These are phyloP conservation scores for Tanacetum coccineum DNA, from an alignment of 129 eudicot genomes.

Conservation along the genomic window DNA sequence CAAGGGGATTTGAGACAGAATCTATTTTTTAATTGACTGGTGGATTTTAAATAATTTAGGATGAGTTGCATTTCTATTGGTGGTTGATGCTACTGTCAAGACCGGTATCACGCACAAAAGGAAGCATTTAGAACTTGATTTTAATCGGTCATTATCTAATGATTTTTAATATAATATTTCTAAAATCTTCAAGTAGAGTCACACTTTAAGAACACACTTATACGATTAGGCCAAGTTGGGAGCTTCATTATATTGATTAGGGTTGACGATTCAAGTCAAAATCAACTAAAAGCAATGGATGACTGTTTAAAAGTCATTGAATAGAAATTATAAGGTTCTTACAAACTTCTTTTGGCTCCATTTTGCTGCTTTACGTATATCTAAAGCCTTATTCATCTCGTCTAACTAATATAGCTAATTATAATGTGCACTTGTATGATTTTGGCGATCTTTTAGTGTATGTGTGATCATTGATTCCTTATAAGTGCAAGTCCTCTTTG, in stretches of 20 bases:
- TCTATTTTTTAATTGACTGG: conserved; percentile 35
- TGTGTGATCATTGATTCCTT: not conserved
- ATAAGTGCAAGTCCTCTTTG: not conserved
- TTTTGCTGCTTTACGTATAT: not conserved
- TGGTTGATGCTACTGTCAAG: conserved; percentile 72
- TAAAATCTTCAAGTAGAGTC: not conserved
- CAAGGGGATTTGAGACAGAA: not conserved
- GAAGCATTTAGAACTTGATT: conserved; percentile 80
- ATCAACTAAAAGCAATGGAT: not conserved
- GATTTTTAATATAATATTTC: not conserved
- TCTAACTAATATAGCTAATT: not conserved
- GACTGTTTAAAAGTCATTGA: not conserved
- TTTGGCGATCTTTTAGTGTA: not conserved
- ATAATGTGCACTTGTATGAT: not conserved
- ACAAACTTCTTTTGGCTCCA: not conserved
- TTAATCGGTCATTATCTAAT: conserved; percentile 37
- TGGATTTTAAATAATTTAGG: conserved; percentile 74
- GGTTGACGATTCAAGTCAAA: not conserved
- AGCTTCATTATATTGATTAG: not conserved
- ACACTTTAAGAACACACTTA: no score
- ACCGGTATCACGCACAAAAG: conserved; percentile 57
- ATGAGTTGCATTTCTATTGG: conserved; percentile 62
- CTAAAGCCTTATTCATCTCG: not conserved
- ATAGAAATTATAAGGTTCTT: not conserved
- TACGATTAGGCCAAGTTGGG: not conserved